Conservation (phyloP, 805 yeast species). For the Lipomyces chichibuensis region DNA sequence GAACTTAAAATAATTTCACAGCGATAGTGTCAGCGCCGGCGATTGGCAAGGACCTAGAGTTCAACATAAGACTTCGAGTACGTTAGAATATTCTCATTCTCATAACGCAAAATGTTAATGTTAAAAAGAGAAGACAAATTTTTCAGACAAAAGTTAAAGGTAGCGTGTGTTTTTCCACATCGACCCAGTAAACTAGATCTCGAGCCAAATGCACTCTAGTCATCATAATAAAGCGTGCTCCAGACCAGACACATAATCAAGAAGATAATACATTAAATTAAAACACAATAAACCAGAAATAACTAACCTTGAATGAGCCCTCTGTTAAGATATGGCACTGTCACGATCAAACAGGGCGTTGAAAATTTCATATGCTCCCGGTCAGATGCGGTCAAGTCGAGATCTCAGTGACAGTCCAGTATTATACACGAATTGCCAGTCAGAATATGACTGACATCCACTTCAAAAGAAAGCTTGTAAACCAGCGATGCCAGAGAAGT, state of each 20-base stretch:
- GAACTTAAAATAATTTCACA: no score
- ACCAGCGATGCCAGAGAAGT: background rate
- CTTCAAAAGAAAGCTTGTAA: background rate
- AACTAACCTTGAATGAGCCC: background rate
- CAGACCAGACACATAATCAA: background rate
- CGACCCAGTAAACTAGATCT: constrained; percentile 62
- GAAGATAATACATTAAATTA: background rate
- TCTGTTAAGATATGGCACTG: background rate
- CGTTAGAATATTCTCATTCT: background rate
- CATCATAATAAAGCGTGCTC: constrained; percentile 55
- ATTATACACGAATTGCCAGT: background rate
- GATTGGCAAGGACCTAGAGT: background rate
- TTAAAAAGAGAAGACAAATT: background rate
- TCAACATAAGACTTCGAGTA: constrained; percentile 5
- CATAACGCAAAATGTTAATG: constrained; percentile 8
- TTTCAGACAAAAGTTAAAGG: constrained; percentile 59
- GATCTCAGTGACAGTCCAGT: background rate
- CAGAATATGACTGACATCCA: no score
- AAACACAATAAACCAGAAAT: background rate
- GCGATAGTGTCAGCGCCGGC: background rate
- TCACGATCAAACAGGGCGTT: background rate
- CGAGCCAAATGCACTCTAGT: constrained; percentile 99
- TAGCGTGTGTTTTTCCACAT: constrained; percentile 96
- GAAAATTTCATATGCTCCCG: background rate
- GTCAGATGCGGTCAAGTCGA: background rate